phyloP scores from a whole-genome alignment of 176 grass and related monocot species.

The Microstegium vimineum region DNA sequence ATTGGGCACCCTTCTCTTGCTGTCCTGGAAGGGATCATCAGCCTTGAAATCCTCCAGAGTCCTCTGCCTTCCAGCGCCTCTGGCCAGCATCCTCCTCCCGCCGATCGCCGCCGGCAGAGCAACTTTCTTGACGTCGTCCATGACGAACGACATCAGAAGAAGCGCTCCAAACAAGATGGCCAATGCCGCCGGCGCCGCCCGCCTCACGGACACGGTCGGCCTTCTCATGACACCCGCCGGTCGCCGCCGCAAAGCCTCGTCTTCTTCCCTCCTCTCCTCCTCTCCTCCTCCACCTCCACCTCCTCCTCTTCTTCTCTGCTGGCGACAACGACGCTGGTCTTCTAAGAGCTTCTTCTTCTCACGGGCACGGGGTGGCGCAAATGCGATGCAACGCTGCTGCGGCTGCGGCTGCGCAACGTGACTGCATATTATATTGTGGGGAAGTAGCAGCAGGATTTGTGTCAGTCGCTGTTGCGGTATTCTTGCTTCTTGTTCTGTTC shows the following conservation, averaged over 20 bases:
- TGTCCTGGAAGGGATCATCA: conserved; percentile 44
- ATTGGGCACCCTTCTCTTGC: conserved; percentile 77
- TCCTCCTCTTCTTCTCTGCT: neutral
- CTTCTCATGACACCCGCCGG: conserved; percentile 26
- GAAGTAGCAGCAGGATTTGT: conserved; percentile 38
- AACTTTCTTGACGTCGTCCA: neutral
- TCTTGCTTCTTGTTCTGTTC: conserved; percentile 66
- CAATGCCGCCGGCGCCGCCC: conserved; percentile 24
- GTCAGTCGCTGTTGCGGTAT: conserved; percentile 58
- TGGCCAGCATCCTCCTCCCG: conserved; percentile 38
- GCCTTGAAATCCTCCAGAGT: conserved; percentile 35
- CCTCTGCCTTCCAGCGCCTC: neutral
- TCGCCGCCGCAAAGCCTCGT: neutral
- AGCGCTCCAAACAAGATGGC: conserved; percentile 46
- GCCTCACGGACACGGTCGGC: conserved; percentile 21
- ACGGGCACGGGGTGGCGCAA: conserved; percentile 28
- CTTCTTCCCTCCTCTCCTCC: neutral
- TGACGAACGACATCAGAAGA: conserved; percentile 42
- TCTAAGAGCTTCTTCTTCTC: conserved; percentile 33
- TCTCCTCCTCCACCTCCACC: neutral
- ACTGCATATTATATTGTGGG: conserved; percentile 58
- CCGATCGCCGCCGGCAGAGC: conserved; percentile 30
- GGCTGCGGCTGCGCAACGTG: conserved; percentile 15
- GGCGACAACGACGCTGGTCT: neutral
- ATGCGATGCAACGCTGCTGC: conserved; percentile 18